Evolutionary conservation across 2,329 filamentous ascomycete species (phyloP), one percentile per base, ranked within the genome.

Genomic region (Calonectria fujianensis): DNA sequence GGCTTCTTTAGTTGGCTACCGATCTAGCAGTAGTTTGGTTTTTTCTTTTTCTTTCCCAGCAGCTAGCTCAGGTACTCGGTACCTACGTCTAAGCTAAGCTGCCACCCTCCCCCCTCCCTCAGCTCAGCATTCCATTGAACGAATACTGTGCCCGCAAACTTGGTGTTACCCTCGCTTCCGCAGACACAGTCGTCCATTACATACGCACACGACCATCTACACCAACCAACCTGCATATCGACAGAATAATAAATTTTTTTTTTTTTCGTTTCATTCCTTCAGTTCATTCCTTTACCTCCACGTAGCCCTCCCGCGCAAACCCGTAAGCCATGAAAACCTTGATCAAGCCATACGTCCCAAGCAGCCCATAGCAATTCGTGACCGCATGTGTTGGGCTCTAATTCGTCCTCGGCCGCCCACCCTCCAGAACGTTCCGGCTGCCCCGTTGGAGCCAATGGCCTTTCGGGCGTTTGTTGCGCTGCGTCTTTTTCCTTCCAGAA

Each of bases 331-430:
- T 74, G 76, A 20, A 71, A 78, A 48, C 64, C 69, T 68, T 74
- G 75, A 50, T 64, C 69, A 74, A 70, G 39, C 70, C 59, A 68
- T 72, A 72, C 73, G 65, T 73, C 37, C 70, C 64, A 73, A 74
- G 57, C 51, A 73, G 70, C 68, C 61, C 70, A 64, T 73, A 69
- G 66, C 78, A 37, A 37, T 32, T 61, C n/a, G 57, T 61, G 57
- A 61, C 57, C 35, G 72, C 71, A 76, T 81, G 79, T 81, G 78
- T 78, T 74, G 75, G 70, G 35, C 72, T 75, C 72, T 70, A 68
- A 78, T 81, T 81, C 77, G 77, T 59, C 61, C 67, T 75, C 29
- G 31, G 65, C 70, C 39, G 48, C 72, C 72, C 76, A 74, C 73
- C 67, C 73, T 72, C n/a, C 39, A 41, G 39, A 41, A 68, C 61